Evolutionary conservation across 2,329 filamentous ascomycete species (phyloP), one percentile per base, ranked within the genome.

Genomic region (Phyllosticta ampelicida): DNA sequence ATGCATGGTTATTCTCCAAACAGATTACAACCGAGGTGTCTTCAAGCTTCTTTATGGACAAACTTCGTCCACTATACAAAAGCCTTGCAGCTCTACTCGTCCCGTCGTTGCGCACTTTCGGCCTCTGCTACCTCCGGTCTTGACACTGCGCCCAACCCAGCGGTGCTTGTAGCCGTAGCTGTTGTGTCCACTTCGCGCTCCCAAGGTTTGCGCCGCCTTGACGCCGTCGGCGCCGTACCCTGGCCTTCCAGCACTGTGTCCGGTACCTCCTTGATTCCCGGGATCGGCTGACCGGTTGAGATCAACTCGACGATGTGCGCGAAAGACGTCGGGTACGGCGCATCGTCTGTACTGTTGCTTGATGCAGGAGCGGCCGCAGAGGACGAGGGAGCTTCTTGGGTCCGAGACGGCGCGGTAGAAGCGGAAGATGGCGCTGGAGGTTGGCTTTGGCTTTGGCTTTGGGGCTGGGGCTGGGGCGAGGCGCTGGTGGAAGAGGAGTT

Each of bases 211-310:
- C 73, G 78, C 64, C 84, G 76, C 63, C 72, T 76, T n/a, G 74
- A 67, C 20, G 76, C 77, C n/a, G 74, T 75, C 56, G 77, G 76
- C 54, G 77, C 70, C 20, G 80, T 80, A 61, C 87, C 86, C 61
- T 89, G 81, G 4, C 86, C 86, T 56, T 84, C 78, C 19, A 91
- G 77, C 5, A 96, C 77, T 0, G 86, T 94, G 63, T 89, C 82
- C 4, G 91, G 90, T 56, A 96, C 92, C 62, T 95, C 83, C 64
- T 85, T 85, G 66, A 96, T 95, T 0, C 91, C 91, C 1, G 90
- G 90, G 50, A 96, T 86, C 0, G 88, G 86, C 65, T 89, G 84
- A 56, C 90, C 90, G 26, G 84, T 85, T 21, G 89, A 88, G 56
- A 96, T 88, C 57, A 95, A 81, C 66, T 89, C 86, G 58, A 95